Conservation (phyloP, 2,329 filamentous ascomycete species). For the Calonectria hongkongensis region DNA sequence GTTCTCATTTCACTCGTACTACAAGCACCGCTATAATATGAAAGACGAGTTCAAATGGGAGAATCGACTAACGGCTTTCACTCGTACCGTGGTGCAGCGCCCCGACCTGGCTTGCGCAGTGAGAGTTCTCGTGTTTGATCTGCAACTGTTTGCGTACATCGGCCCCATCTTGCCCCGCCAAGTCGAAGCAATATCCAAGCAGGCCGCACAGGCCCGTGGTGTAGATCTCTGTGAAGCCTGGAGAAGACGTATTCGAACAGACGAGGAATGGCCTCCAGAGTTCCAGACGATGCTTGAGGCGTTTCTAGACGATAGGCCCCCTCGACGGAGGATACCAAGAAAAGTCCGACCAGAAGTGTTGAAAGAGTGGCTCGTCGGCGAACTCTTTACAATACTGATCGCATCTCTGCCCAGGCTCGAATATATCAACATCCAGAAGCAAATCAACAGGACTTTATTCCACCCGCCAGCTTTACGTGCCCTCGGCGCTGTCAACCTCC, state of each 20-base stretch:
- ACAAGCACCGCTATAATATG: no score
- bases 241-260: background rate
- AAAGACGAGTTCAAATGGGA: no score
- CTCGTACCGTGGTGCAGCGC: background rate
- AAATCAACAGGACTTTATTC: background rate
- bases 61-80: background rate
- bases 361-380: slow-evolving; percentile 7
- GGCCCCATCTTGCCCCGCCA: background rate
- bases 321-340: slow-evolving; percentile 4
- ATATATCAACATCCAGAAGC: background rate
- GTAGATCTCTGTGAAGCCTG: background rate
- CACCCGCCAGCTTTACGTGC: slow-evolving; percentile 18
- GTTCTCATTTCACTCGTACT: background rate
- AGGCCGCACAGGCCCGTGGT: background rate
- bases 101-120: slow-evolving; percentile 1
- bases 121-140: background rate
- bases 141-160: no score
- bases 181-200: background rate
- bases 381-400: background rate
- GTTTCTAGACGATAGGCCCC: slow-evolving; percentile 7
- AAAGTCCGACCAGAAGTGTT: background rate
- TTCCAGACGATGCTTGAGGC: slow-evolving; percentile 5
- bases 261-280: slow-evolving; percentile 18
- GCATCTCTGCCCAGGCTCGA: slow-evolving; percentile 15
- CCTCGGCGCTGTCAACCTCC: background rate